These are phyloP conservation scores for Lumnitzera racemosa DNA, from an alignment of 345 rosid species.

Conservation along the genomic window DNA sequence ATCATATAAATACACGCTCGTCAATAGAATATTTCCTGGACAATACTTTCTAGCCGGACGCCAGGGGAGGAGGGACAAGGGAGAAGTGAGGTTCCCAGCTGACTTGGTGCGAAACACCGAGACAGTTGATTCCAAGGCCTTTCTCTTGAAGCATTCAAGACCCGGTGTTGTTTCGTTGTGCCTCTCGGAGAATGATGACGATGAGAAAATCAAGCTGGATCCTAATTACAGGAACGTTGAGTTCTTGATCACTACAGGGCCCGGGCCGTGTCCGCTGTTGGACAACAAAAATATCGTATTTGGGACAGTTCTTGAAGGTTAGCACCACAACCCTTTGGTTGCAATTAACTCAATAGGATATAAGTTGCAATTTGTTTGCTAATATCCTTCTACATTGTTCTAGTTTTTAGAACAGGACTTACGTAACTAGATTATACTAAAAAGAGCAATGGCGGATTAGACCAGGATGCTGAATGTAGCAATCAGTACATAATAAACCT, in stretches of 20 bases:
- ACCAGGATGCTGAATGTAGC: too few species aligned
- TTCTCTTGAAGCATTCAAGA: constrained; percentile 46
- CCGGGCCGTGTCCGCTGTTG: constrained; percentile 78
- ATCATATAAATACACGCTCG: constrained; percentile 65
- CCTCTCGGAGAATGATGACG: constrained; percentile 83
- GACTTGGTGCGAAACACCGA: constrained; percentile 55
- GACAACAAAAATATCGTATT: constrained; percentile 78
- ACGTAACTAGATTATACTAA: too few species aligned
- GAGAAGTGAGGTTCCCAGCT: constrained; percentile 39
- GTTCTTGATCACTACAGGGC: constrained; percentile 88
- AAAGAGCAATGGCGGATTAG: too few species aligned
- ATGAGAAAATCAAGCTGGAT: constrained; percentile 58
- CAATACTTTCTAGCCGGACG: constrained; percentile 73
- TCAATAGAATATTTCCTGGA: constrained; percentile 75
- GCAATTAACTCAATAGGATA: too few species aligned
- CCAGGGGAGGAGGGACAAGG: constrained; percentile 57
- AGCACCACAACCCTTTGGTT: background rate
- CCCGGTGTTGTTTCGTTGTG: constrained; percentile 72
- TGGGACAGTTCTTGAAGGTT: constrained; percentile 85
- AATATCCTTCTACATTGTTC: too few species aligned
- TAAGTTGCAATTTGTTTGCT: too few species aligned
- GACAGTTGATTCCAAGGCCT: constrained; percentile 60
- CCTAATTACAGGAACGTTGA: constrained; percentile 74
- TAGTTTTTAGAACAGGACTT: too few species aligned
- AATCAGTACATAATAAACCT: too few species aligned